Conservation (phyloP, 1,139 yeast genomes). For the Candida sojae region DNA sequence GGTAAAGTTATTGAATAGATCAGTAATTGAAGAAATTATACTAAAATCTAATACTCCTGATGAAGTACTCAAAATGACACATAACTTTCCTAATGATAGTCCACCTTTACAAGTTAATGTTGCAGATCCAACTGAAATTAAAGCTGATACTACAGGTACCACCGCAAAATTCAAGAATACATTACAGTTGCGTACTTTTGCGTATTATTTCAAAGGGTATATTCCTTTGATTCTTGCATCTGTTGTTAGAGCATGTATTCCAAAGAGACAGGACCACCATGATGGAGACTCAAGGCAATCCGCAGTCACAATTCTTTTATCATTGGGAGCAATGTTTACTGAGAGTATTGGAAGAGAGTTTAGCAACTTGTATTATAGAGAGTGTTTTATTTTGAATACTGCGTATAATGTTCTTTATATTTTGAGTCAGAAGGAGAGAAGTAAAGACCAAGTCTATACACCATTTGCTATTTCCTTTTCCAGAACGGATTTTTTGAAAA, state of each 20-base stretch:
- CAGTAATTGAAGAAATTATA: constrained; percentile 57
- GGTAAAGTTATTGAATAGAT: constrained; percentile 47
- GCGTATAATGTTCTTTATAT: constrained; percentile 30
- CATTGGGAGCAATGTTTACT: constrained; percentile 34
- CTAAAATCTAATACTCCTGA: constrained; percentile 50
- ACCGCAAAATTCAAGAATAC: constrained; percentile 63
- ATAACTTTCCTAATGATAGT: constrained; percentile 26
- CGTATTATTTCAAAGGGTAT: constrained; percentile 53
- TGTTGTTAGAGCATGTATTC: constrained; percentile 43
- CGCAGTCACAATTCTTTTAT: constrained; percentile 42
- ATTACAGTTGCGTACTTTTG: constrained; percentile 53
- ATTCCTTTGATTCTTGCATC: constrained; percentile 42
- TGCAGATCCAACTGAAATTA: constrained; percentile 33
- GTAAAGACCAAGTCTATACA: constrained; percentile 37
- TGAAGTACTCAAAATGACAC: constrained; percentile 47
- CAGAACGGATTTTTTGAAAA: constrained; percentile 46
- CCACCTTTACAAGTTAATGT: constrained; percentile 40
- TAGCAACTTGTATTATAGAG: constrained; percentile 18
- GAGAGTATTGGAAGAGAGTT: constrained; percentile 24
- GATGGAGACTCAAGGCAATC: constrained; percentile 34
- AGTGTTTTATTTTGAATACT: constrained; percentile 31
- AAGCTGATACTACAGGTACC: constrained; percentile 39
- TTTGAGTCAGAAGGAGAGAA: constrained; percentile 31
- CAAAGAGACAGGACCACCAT: constrained; percentile 44
- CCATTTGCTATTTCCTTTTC: constrained; percentile 49